Conservation (phyloP, 768 basidiomycete species). For the Paxillus rubicundulus region DNA sequence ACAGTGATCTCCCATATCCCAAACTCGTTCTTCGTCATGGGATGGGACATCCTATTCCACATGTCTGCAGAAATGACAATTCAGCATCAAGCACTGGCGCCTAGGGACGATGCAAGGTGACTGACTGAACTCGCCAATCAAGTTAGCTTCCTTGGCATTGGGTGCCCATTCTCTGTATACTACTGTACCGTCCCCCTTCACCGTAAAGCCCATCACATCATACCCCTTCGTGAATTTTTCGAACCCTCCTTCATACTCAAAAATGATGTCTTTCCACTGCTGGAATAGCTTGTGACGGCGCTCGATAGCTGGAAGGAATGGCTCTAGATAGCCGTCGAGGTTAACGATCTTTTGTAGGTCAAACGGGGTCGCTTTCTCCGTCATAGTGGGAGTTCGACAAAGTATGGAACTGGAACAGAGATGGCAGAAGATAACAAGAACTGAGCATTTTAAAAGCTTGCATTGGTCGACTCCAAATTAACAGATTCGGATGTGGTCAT, state of each 20-base stretch:
- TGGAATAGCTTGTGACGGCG: slow-evolving; percentile 66
- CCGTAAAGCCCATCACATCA: slow-evolving; percentile 68
- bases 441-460: slow-evolving; percentile 5
- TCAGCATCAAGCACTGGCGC: slow-evolving; percentile 3
- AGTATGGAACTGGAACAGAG: background rate
- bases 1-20: slow-evolving; percentile 89
- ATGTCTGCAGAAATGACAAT: slow-evolving; percentile 49
- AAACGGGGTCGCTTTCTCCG: slow-evolving; percentile 45
- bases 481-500: slow-evolving; percentile 2
- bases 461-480: slow-evolving; percentile 1
- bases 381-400: slow-evolving; percentile 24
- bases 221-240: slow-evolving; percentile 62
- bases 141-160: slow-evolving; percentile 72
- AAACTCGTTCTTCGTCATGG: slow-evolving; percentile 79
- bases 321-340: slow-evolving; percentile 72
- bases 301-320: slow-evolving; percentile 66
- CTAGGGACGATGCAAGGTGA: slow-evolving; percentile 17
- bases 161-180: slow-evolving; percentile 97
- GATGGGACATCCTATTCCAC: slow-evolving; percentile 85
- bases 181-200: slow-evolving; percentile 63
- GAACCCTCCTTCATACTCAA: slow-evolving; percentile 79
- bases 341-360: slow-evolving; percentile 57
- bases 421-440: slow-evolving; percentile 4
- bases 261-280: slow-evolving; percentile 75
- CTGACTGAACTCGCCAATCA: slow-evolving; percentile 98